phyloP scores from a whole-genome alignment of 257 asterid genomes.

The Mentha longifolia region DNA sequence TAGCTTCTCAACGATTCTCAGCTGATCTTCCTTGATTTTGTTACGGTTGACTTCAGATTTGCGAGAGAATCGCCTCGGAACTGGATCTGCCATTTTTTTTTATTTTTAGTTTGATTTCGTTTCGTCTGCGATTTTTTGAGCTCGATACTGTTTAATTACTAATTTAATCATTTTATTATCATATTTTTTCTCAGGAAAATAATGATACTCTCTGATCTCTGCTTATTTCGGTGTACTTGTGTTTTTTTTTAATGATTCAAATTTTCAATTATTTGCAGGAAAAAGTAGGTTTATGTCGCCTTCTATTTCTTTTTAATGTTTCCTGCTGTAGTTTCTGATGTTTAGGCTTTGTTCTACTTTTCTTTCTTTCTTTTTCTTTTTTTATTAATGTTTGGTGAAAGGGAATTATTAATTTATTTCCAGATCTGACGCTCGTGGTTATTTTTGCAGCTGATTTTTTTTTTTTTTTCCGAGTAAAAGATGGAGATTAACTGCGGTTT shows the following conservation, averaged over 20 bases:
- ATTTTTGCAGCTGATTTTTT: conserved; percentile 26
- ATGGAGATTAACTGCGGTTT: conserved; percentile 50
- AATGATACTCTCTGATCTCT: not conserved
- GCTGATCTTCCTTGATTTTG: conserved; percentile 2
- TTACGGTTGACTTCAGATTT: conserved; percentile 27
- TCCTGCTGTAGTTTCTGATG: not conserved
- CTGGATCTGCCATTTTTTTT: conserved; percentile 15
- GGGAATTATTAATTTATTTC: not conserved
- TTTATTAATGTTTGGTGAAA: not conserved
- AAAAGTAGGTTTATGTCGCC: conserved; percentile 31
- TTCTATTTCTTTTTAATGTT: not conserved
- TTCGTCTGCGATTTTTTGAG: not conserved
- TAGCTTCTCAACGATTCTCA: not conserved
- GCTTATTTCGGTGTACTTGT: not conserved
- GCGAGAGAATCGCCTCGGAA: conserved; percentile 7
- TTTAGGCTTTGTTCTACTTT: too few species aligned
- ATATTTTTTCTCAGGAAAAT: not conserved
- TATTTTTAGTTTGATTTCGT: too few species aligned
- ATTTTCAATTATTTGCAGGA: conserved; percentile 14
- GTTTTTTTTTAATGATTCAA: not conserved
- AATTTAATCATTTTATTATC: too few species aligned
- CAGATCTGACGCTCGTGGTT: conserved; percentile 39
- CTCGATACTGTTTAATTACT: not conserved
- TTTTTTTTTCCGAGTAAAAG: conserved; percentile 10
- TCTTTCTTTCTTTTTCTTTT: too few species aligned